Conservation (phyloP, 2,329 filamentous ascomycete genomes). For the Aspergillus brasiliensis region DNA sequence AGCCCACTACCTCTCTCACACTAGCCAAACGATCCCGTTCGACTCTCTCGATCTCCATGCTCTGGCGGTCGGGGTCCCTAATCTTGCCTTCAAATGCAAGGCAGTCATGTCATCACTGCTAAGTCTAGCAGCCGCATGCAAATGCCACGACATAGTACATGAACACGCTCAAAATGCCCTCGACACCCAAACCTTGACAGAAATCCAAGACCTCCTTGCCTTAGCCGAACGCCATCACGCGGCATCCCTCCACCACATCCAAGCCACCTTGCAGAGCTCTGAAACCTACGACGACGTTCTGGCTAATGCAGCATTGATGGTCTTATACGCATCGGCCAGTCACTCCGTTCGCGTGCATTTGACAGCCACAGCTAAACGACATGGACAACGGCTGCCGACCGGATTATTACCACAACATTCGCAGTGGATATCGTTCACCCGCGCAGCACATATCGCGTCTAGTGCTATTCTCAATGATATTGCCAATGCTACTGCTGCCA, state of each 20-base stretch:
- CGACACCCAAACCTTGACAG: constrained; percentile 14
- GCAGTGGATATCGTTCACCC: constrained; percentile 44
- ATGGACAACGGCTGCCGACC: constrained; percentile 18
- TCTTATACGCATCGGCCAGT: constrained; percentile 44
- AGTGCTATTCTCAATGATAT: constrained; percentile 31
- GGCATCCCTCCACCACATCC: constrained; percentile 42
- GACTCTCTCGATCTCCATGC: constrained; percentile 45
- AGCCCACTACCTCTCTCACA: constrained; percentile 48
- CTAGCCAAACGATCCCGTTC: constrained; percentile 40
- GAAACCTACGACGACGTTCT: constrained; percentile 40
- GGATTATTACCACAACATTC: constrained; percentile 36
- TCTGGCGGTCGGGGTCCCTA: constrained; percentile 47
- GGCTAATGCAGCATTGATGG: constrained; percentile 48
- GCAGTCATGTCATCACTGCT: constrained; percentile 48
- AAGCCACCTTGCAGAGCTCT: constrained; percentile 33
- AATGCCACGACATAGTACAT: constrained; percentile 32
- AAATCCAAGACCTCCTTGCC: constrained; percentile 24
- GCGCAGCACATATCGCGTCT: constrained; percentile 40
- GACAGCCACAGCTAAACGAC: constrained; percentile 22
- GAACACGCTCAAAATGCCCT: constrained; percentile 3
- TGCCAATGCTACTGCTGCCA: not conserved
- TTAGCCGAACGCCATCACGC: constrained; percentile 44
- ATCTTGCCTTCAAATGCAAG: constrained; percentile 43
- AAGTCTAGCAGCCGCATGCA: constrained; percentile 46
- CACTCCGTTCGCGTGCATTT: constrained; percentile 42